Base-by-base conservation (phyloP, 176 grass and related monocot genomes). In the Puccinellia tenuiflora region DNA sequence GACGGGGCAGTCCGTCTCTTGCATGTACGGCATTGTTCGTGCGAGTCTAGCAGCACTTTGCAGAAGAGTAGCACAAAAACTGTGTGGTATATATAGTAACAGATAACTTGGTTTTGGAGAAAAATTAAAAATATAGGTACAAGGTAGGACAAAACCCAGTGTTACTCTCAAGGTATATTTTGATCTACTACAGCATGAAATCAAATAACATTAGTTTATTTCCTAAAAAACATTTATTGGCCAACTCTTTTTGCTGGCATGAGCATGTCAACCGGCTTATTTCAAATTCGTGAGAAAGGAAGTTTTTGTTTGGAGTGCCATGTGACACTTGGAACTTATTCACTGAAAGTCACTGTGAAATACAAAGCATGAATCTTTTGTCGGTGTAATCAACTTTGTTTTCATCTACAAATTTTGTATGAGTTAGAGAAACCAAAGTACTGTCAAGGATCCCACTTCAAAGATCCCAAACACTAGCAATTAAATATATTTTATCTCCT, bases 361-460 rank as follows among this genome's bases (percentile, higher is more conserved):
- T 25, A 70, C 79, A 17, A 87, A 78, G 73, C 62, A 70, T 70
- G 61, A 9, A n/a, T 22, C 21, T 60, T 87, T 83, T 39, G 39
- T 82, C 53, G 33, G 24, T 29, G 17, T 72, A 13, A 28, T 6
- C 72, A 61, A 40, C 79, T 22, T 70, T 83, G 86, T 77, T 83
- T 61, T 77, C 52, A 77, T 51, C 86, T 78, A 83, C 56, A 17
- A 1, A 40, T 26, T 78, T 51, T 54, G 68, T 21, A 78, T 39
- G 56, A 43, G 34, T 31, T 50, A 52, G 11, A 20, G 38, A 72
- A 55, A 30, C 77, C 24, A 74, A 56, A 84, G 16, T 62, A 84
- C 4, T 88, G 28, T 37, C 68, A 75, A 75, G 87, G 46, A 88
- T 84, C 81, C 75, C 76, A 79, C 86, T 80, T 73, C 79, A 75